phyloP scores from a whole-genome alignment of 2,329 filamentous ascomycete genomes.

The Chaetothyriales sp. region DNA sequence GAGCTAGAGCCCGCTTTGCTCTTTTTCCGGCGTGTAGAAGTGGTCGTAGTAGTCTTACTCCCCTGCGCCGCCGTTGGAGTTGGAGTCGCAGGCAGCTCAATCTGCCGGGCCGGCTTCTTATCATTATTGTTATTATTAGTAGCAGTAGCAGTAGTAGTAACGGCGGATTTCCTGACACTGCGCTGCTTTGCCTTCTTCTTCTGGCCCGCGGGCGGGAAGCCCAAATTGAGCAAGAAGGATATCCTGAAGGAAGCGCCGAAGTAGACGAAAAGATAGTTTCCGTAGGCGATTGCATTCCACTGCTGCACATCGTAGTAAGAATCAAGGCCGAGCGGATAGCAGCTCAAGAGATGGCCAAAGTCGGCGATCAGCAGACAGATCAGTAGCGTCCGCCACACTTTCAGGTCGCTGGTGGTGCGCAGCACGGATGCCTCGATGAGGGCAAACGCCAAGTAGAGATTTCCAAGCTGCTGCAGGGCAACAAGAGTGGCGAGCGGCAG shows the following conservation, averaged over 20 bases:
- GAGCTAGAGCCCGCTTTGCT: not conserved
- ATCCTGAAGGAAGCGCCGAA: constrained; percentile 38
- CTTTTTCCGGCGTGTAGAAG: not conserved
- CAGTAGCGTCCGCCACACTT: constrained; percentile 55
- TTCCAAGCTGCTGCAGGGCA: constrained; percentile 58
- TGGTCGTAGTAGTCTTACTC: not conserved
- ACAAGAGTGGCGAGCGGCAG: constrained; percentile 49
- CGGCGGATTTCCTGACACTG: not conserved
- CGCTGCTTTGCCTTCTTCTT: not conserved
- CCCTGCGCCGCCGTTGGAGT: not conserved
- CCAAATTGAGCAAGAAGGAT: not conserved
- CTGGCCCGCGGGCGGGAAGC: not conserved
- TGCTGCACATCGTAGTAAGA: constrained; percentile 48
- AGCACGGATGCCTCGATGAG: constrained; percentile 64
- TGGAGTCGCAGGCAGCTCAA: not conserved
- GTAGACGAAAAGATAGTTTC: constrained; percentile 58
- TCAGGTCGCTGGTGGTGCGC: constrained; percentile 49
- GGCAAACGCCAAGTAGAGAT: constrained; percentile 62
- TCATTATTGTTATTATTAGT: too few species aligned
- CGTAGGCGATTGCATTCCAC: constrained; percentile 56
- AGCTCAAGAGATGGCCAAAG: constrained; percentile 56
- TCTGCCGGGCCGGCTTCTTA: not conserved
- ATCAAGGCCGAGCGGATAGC: constrained; percentile 41
- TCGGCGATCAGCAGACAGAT: constrained; percentile 58
- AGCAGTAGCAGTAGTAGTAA: not conserved